phyloP scores from a whole-genome alignment of 225 moss, liverwort and hornwort species.

The Climacium dendroides region DNA sequence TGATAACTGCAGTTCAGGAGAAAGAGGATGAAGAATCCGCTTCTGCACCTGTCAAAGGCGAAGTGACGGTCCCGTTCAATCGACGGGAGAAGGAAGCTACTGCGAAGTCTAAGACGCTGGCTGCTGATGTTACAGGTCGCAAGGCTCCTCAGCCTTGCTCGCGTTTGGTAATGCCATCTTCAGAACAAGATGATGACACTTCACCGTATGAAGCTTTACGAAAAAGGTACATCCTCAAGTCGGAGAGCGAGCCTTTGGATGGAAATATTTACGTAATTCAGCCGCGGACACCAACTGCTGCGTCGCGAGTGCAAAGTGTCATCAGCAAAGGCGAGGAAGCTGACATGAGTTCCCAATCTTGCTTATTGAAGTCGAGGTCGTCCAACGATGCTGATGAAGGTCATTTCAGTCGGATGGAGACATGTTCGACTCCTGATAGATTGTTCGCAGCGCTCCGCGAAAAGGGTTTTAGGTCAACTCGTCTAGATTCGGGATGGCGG shows the following conservation, averaged over 20 bases:
- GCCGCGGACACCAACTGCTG: neutral
- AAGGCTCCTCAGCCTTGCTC: neutral
- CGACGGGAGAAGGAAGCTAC: conserved; percentile 8
- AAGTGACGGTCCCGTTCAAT: neutral
- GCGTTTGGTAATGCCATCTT: neutral
- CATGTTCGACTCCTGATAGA: neutral
- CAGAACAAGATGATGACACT: neutral
- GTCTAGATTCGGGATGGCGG: neutral
- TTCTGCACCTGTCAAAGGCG: neutral
- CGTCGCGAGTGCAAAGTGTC: neutral
- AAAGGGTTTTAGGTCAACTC: neutral
- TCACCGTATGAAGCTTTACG: neutral
- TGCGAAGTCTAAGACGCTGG: conserved; percentile 8
- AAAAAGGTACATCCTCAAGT: neutral
- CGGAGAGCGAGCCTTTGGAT: conserved; percentile 2
- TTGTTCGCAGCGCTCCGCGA: neutral
- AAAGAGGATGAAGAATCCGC: neutral
- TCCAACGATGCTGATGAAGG: neutral
- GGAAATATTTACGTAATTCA: neutral
- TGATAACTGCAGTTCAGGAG: neutral
- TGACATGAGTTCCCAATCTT: neutral
- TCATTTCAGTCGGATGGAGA: neutral
- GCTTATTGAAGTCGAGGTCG: neutral
- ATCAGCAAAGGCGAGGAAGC: neutral
- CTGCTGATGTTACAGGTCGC: neutral